Conservation (phyloP, 2,329 filamentous ascomycete species). For the Tolypocladium ophioglossoides region DNA sequence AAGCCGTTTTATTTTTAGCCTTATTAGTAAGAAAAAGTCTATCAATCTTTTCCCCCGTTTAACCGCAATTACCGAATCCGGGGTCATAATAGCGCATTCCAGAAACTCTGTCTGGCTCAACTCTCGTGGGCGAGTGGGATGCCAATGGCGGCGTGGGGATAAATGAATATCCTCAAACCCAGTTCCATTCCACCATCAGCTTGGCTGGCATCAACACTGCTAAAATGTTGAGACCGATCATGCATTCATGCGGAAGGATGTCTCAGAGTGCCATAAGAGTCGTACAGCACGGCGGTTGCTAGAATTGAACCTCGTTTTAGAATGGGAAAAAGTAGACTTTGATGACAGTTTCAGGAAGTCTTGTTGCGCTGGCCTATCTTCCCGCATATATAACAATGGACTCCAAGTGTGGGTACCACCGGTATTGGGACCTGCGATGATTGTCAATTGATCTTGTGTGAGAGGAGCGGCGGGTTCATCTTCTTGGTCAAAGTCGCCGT, state of each 20-base stretch:
- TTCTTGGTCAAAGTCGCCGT: constrained; percentile 7
- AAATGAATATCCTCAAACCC: neutral
- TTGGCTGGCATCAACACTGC: neutral
- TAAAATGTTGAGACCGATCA: no score
- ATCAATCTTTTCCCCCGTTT: no score
- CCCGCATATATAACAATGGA: neutral
- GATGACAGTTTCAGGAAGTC: constrained; percentile 34
- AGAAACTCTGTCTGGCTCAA: neutral
- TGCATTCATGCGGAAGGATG: constrained; percentile 4
- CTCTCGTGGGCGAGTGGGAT: neutral
- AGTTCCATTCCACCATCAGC: neutral
- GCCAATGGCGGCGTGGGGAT: neutral
- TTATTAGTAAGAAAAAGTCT: no score
- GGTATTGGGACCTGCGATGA: neutral
- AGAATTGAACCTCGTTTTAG: constrained; percentile 55
- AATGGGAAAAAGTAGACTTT: constrained; percentile 68
- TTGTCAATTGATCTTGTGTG: neutral
- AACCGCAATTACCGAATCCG: no score
- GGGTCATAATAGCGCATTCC: neutral
- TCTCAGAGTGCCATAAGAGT: constrained; percentile 19
- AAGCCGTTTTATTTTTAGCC: no score
- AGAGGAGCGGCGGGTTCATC: neutral
- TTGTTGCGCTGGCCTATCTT: neutral
- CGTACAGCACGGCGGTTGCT: constrained; percentile 32
- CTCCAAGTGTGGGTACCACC: neutral